Conservation (phyloP, 352 stramenopile species). For the Phytophthora litchii region DNA sequence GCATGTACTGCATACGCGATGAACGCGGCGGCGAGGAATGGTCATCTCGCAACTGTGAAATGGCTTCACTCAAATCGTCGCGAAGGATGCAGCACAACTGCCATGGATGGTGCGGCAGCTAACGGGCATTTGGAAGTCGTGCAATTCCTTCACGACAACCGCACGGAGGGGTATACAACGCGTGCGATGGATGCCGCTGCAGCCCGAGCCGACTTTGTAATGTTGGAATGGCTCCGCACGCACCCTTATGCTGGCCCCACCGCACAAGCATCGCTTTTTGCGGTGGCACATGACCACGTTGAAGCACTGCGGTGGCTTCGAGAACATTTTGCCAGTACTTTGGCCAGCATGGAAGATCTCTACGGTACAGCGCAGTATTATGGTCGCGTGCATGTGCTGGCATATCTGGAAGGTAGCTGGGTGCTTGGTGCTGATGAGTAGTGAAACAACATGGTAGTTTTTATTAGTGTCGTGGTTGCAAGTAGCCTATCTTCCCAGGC, state of each 20-base stretch:
- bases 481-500: constrained; percentile 13
- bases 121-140: constrained; percentile 30
- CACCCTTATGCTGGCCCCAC: constrained; percentile 8
- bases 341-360: constrained; percentile 12
- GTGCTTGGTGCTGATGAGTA: background rate
- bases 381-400: constrained; percentile 25
- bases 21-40: constrained; percentile 54
- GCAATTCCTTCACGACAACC: constrained; percentile 30
- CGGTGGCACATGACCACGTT: constrained; percentile 29
- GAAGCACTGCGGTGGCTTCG: constrained; percentile 35
- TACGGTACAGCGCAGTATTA: constrained; percentile 27
- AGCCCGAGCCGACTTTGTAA: constrained; percentile 14
- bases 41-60: constrained; percentile 52
- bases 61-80: constrained; percentile 48
- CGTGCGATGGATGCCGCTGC: constrained; percentile 22
- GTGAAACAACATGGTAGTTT: constrained; percentile 6
- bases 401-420: constrained; percentile 20
- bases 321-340: constrained; percentile 11
- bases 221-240: constrained; percentile 31
- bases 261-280: constrained; percentile 26
- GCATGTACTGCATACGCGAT: constrained; percentile 41
- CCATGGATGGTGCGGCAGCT: constrained; percentile 26
- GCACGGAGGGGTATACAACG: constrained; percentile 20
- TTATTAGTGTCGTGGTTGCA: constrained; percentile 11
- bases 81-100: constrained; percentile 28